phyloP scores from a whole-genome alignment of 306 rosid genomes.

The Dalbergia cultrata region DNA sequence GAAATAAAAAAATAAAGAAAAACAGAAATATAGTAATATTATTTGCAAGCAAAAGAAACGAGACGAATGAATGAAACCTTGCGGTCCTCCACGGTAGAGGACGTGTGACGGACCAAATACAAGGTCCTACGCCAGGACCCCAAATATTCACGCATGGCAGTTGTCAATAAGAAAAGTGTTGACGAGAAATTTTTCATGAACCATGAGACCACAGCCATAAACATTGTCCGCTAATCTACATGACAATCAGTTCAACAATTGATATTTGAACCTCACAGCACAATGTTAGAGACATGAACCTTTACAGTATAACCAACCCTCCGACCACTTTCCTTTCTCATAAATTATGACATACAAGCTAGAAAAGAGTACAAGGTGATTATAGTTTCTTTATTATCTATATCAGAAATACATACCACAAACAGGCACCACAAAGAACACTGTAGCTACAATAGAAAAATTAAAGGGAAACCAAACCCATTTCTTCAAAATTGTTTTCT shows the following conservation, averaged over 20 bases:
- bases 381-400: conserved; percentile 68
- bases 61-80: not conserved
- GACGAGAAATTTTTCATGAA: not conserved
- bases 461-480: conserved; percentile 52
- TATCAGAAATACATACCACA: conserved; percentile 71
- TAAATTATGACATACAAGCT: conserved; percentile 53
- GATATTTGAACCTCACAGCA: conserved; percentile 60
- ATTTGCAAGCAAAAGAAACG: too few relatives aligned
- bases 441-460: conserved; percentile 51
- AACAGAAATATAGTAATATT: not conserved
- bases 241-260: conserved; percentile 56
- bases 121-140: conserved; percentile 13
- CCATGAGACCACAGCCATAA: conserved; percentile 3
- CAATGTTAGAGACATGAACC: conserved; percentile 53
- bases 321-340: conserved; percentile 63
- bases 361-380: conserved; percentile 48
- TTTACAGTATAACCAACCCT: conserved; percentile 72
- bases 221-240: conserved; percentile 35
- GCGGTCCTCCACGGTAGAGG: conserved; percentile 25
- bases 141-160: not conserved
- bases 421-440: conserved; percentile 58
- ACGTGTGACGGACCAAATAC: not conserved
- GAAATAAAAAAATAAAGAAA: too few relatives aligned
- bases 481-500: conserved; percentile 66
- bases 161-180: conserved; percentile 13